Percentiles rank a stretch among this genome's conserved stretches.
Evolutionary conservation across 2,329 filamentous ascomycete species (phyloP).

Genomic region (Ascochyta rabiei): DNA sequence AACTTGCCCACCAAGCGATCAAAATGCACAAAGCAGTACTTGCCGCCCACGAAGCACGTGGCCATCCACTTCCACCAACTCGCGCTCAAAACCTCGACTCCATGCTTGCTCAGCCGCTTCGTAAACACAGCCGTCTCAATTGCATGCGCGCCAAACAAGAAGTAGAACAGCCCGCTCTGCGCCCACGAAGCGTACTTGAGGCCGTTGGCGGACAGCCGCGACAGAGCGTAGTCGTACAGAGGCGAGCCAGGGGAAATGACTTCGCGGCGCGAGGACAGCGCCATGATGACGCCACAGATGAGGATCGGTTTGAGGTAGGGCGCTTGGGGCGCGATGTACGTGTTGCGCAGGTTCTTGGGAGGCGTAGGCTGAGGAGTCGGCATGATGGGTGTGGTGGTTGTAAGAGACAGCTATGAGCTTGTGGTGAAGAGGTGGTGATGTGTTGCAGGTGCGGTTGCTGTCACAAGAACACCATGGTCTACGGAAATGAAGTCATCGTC

Average conservation of each 20-base stretch:
- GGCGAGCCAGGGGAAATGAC: conserved; percentile 29
- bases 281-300: conserved; percentile 33
- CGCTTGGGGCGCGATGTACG: conserved; percentile 22
- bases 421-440: no score
- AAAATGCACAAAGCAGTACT: conserved; percentile 32
- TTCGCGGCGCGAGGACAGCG: conserved; percentile 23
- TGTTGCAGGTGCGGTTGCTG: no score
- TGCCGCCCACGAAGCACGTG: conserved; percentile 33
- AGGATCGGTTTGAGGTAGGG: conserved; percentile 29
- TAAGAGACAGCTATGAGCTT: no score
- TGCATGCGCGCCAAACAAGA: conserved; percentile 30
- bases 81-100: conserved; percentile 20
- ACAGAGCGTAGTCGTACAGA: conserved; percentile 21
- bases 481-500: not conserved
- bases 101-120: conserved; percentile 21
- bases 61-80: conserved; percentile 34
- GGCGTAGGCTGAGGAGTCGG: not conserved
- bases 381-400: not conserved
- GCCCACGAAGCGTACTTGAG: conserved; percentile 27
- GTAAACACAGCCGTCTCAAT: conserved; percentile 30
- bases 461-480: not conserved
- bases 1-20: conserved; percentile 22
- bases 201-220: conserved; percentile 11
- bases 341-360: conserved; percentile 25
- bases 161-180: conserved; percentile 31